Percentiles rank a stretch among this genome's conserved stretches.
Conservation (phyloP, 2,329 filamentous ascomycete genomes). For the Penicillium sp. region DNA sequence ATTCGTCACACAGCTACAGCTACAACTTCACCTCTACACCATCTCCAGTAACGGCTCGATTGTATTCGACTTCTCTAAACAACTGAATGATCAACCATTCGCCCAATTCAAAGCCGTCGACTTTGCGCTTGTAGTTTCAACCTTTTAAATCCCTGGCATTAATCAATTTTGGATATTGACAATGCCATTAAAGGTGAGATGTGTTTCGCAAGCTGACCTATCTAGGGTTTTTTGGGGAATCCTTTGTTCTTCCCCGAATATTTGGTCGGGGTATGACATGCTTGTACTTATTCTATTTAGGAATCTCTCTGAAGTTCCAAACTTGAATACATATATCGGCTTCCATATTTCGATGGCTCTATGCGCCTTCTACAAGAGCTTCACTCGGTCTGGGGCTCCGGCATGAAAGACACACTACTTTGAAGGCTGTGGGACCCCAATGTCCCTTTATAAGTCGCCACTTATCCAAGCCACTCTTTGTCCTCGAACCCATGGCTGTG, state of each 20-base stretch:
- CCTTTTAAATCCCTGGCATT: slow-evolving; percentile 18
- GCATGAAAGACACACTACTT: too few species aligned
- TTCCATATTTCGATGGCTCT: not conserved
- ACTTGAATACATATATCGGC: not conserved
- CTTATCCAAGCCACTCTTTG: not conserved
- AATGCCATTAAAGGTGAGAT: slow-evolving; percentile 3
- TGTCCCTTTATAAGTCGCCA: too few species aligned
- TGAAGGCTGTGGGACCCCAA: not conserved
- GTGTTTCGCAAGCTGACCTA: slow-evolving; percentile 1
- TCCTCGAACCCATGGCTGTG: not conserved
- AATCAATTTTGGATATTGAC: not conserved
- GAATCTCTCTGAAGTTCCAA: not conserved
- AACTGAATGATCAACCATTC: slow-evolving; percentile 14
- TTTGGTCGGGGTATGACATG: not conserved
- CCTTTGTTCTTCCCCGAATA: not conserved
- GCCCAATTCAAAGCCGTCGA: slow-evolving; percentile 23
- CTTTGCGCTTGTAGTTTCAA: slow-evolving; percentile 29
- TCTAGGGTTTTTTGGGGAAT: not conserved
- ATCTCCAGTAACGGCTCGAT: slow-evolving; percentile 46
- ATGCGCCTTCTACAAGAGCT: not conserved
- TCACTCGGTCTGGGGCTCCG: not conserved
- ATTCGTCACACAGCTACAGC: slow-evolving; percentile 31
- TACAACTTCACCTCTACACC: slow-evolving; percentile 37
- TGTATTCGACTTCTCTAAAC: slow-evolving; percentile 36
- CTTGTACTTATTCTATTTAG: not conserved